These are phyloP conservation scores for Strobilomyces echinocephalus DNA, from an alignment of 768 basidiomycete species.

Conservation along the genomic window DNA sequence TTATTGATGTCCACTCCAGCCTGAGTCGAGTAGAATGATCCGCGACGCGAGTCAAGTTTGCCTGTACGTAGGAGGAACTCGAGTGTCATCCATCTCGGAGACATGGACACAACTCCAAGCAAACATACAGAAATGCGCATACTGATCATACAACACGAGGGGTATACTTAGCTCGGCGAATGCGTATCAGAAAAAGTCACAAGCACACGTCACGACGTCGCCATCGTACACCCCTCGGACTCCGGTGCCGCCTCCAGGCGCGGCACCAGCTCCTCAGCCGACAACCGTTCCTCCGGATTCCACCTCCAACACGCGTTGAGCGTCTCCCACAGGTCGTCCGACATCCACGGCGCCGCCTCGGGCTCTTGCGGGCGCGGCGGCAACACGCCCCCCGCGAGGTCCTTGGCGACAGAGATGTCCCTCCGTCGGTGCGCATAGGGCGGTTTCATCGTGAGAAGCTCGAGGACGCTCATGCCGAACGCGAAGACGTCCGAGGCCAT, in stretches of 20 bases:
- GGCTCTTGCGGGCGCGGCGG: slow-evolving; percentile 42
- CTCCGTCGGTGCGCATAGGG: slow-evolving; percentile 49
- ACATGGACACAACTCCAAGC: no score
- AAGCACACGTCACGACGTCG: background rate
- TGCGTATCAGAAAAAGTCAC: no score
- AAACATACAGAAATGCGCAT: no score
- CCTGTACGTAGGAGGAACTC: no score
- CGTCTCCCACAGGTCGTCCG: slow-evolving; percentile 44
- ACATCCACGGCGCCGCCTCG: slow-evolving; percentile 35
- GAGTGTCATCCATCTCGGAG: no score
- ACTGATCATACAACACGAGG: no score
- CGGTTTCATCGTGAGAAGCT: slow-evolving; percentile 47
- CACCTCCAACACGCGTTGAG: slow-evolving; percentile 46
- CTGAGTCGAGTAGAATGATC: no score
- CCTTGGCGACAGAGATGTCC: slow-evolving; percentile 47
- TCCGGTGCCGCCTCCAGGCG: slow-evolving; percentile 12
- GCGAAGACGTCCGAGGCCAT: slow-evolving; percentile 52
- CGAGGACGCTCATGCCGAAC: slow-evolving; percentile 57
- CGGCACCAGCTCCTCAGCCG: slow-evolving; percentile 34
- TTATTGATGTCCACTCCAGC: no score
- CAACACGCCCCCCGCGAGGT: slow-evolving; percentile 35
- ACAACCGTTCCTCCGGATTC: slow-evolving; percentile 35
- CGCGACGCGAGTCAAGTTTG: no score
- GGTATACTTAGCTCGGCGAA: no score
- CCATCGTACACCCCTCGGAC: background rate